These are phyloP conservation scores for Colletotrichum liriopes DNA, from an alignment of 2,329 filamentous ascomycete species.

Conservation along the genomic window DNA sequence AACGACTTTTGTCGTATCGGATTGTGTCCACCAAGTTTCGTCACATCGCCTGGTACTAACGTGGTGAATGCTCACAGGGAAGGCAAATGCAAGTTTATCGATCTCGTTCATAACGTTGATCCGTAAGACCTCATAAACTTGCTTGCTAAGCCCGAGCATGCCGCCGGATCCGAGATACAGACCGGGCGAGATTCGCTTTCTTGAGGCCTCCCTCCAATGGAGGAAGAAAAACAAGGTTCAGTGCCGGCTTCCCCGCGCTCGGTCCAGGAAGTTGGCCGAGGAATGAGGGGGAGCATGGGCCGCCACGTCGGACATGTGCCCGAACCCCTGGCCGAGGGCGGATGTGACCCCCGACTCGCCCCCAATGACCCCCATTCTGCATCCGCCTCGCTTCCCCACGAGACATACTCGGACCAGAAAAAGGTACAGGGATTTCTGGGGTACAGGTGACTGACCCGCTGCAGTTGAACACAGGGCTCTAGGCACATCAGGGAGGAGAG, in stretches of 20 bases:
- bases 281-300: slow-evolving; percentile 27
- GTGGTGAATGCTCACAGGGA: not conserved
- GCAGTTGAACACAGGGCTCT: slow-evolving; percentile 4
- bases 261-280: slow-evolving; percentile 32
- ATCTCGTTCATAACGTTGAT: not conserved
- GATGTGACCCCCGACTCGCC: slow-evolving; percentile 10
- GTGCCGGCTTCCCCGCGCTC: slow-evolving; percentile 25
- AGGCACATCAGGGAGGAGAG: not conserved
- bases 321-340: not conserved
- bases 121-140: not conserved
- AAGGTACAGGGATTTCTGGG: slow-evolving; percentile 3
- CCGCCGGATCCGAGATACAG: not conserved
- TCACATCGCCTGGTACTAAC: not conserved
- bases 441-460: not conserved
- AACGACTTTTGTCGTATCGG: accelerated
- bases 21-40: too few species aligned
- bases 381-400: slow-evolving; percentile 9
- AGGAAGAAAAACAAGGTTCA: not conserved
- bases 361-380: slow-evolving; percentile 9
- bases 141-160: not conserved
- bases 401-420: not conserved
- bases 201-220: slow-evolving; percentile 32
- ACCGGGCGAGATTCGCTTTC: not conserved
- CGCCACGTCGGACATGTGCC: slow-evolving; percentile 20
- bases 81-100: not conserved